A percentile compares a stretch with the other conserved stretches of the same genome.
These are phyloP conservation scores for Arachnomyces sp. DNA, from an alignment of 2,329 filamentous ascomycete genomes.

Conservation along the genomic window DNA sequence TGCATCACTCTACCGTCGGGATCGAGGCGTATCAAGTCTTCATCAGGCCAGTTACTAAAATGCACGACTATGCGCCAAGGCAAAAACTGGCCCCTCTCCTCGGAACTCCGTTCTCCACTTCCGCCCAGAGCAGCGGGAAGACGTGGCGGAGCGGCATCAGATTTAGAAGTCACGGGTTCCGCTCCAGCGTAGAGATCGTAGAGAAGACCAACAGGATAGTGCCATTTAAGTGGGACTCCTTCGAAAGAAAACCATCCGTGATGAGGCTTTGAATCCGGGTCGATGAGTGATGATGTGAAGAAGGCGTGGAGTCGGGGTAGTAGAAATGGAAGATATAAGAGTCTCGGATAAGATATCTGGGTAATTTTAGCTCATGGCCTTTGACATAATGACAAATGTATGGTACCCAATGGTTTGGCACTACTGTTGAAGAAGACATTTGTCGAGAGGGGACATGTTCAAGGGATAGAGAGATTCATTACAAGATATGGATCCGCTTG, in stretches of 20 bases:
- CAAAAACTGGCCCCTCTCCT: slow-evolving; percentile 21
- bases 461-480: slow-evolving; percentile 11
- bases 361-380: slow-evolving; percentile 3
- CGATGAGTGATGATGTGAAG: slow-evolving; percentile 52
- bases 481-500: slow-evolving; percentile 55
- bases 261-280: slow-evolving; percentile 44
- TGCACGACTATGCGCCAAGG: slow-evolving; percentile 60
- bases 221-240: slow-evolving; percentile 63
- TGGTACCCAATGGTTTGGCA: slow-evolving; percentile 1
- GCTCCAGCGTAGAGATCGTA: slow-evolving; percentile 61
- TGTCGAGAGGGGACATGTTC: background rate
- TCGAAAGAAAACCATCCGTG: slow-evolving; percentile 61
- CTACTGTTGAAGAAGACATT: slow-evolving; percentile 1
- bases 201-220: slow-evolving; percentile 61
- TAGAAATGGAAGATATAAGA: slow-evolving; percentile 63
- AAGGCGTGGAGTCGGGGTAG: slow-evolving; percentile 56
- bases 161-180: slow-evolving; percentile 32
- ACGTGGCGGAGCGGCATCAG: slow-evolving; percentile 2
- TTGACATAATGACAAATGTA: slow-evolving; percentile 1
- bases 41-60: slow-evolving; percentile 51
- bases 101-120: slow-evolving; percentile 11
- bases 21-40: slow-evolving; percentile 53
- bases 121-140: slow-evolving; percentile 1
- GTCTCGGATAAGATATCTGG: slow-evolving; percentile 54
- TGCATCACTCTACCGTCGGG: slow-evolving; percentile 49